A percentile compares a stretch with the other conserved stretches of the same genome.
Conservation (phyloP, 768 basidiomycete species). For the Cantharellus cinnabarinus region DNA sequence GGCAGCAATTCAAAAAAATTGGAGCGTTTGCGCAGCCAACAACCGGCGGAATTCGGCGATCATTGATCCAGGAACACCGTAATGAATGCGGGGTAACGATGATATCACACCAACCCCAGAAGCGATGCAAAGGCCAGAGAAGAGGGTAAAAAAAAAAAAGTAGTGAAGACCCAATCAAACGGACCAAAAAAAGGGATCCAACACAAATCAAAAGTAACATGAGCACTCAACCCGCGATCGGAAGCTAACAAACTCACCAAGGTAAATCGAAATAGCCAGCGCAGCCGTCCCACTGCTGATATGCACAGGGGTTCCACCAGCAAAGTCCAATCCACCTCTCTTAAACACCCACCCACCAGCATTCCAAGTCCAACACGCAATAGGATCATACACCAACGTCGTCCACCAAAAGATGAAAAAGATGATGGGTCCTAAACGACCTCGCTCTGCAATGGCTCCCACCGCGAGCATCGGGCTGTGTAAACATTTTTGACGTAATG, state of each 20-base stretch:
- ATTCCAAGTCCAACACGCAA: slow-evolving; percentile 97
- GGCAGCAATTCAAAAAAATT: too few relatives aligned
- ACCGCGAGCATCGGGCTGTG: slow-evolving; percentile 65
- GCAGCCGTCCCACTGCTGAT: slow-evolving; percentile 87
- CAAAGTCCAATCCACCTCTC: slow-evolving; percentile 76
- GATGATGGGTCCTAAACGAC: slow-evolving; percentile 63
- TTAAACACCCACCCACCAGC: slow-evolving; percentile 51
- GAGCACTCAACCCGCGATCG: too few relatives aligned
- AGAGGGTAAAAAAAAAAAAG: too few relatives aligned
- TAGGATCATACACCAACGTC: slow-evolving; percentile 73
- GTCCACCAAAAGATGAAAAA: slow-evolving; percentile 85
- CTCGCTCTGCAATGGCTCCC: slow-evolving; percentile 83
- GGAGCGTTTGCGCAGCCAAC: too few relatives aligned
- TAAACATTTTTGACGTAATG: background rate
- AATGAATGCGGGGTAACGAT: too few relatives aligned
- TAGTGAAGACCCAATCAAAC: too few relatives aligned
- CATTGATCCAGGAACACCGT: too few relatives aligned
- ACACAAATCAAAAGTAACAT: too few relatives aligned
- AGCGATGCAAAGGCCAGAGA: too few relatives aligned
- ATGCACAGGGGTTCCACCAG: slow-evolving; percentile 92
- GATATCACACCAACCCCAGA: too few relatives aligned
- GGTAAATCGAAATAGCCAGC: slow-evolving; percentile 57
- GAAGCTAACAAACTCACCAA: slow-evolving; percentile 21
- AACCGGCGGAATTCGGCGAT: too few relatives aligned
- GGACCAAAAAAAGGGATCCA: too few relatives aligned